Evolutionary conservation across 176 grass and related monocot species (phyloP), one percentile per base, ranked within the genome.

Genomic region (Aechmea fasciata): DNA sequence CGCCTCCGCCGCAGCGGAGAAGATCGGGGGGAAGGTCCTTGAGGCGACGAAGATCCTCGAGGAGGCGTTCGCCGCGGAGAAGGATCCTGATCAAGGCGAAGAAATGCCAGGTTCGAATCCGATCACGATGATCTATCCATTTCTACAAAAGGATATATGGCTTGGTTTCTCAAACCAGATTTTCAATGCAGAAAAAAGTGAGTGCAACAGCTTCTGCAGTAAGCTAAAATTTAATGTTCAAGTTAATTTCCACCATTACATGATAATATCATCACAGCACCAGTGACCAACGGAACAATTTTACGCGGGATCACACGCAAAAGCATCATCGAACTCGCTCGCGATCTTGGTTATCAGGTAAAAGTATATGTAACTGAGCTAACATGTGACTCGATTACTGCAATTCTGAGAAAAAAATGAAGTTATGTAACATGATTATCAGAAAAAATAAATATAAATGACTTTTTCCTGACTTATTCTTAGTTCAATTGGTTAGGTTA

Each of bases 21-120:
- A 97, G 83, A 97, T 97, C 68, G 86, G 89, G 20, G 89, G 93
- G 6, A 87, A 83, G 82, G 93, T 97, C 49, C 77, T 92, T 2
- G 86, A 97, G 24, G 76, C 59, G 48, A 90, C 89, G 61, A 90
- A 75, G 79, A 28, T 90, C 55, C 64, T 97, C 48, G 89, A 87
- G 68, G 86, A 97, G 76, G 89, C 89, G 1, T 97, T 97, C 41
- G 75, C 69, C 47, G 84, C 83, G 28, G 64, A 85, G 65, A 92
- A 75, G 79, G 81, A 73, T 73, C 22, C 83, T 97, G 65, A 51
- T 97, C 83, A 83, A 79, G 81, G 84, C 89, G 63, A 92, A 92
- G 77, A 83, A 85, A 54, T 77, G 71, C 50, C 93, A 87, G 93
- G 93, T 97, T 73, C 33, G 41, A 51, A 67, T 71, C 20, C 48